Percentiles rank a stretch among this genome's conserved stretches.
phyloP scores from a whole-genome alignment of 2,329 filamentous ascomycete genomes.

The Tolypocladium ovalisporum region DNA sequence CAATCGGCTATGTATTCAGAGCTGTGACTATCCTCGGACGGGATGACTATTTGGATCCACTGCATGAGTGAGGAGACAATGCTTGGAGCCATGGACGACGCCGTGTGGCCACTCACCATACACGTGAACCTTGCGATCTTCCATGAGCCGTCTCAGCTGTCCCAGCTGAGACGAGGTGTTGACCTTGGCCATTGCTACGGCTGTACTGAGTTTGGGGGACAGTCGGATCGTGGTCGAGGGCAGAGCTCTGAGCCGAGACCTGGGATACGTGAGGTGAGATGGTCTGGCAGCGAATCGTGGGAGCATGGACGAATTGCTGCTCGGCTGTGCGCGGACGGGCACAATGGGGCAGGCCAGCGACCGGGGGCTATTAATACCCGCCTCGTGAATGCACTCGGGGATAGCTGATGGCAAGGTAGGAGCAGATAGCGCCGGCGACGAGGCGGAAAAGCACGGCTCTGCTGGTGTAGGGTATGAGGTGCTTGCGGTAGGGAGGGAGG shows the following conservation, averaged over 20 bases:
- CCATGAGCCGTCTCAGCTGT: constrained; percentile 76
- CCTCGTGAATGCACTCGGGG: background rate
- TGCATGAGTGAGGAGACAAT: background rate
- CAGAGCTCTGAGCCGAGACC: background rate
- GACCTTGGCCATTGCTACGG: constrained; percentile 33
- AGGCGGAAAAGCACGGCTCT: background rate
- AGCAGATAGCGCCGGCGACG: background rate
- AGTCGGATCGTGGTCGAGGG: background rate
- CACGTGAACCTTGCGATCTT: constrained; percentile 73
- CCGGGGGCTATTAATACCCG: background rate
- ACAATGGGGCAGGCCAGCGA: background rate
- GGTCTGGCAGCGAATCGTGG: background rate
- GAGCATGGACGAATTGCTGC: background rate
- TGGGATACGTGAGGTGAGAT: background rate
- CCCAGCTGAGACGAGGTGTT: constrained; percentile 68
- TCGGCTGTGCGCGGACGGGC: background rate
- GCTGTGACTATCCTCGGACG: constrained; percentile 93
- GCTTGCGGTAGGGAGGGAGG: background rate
- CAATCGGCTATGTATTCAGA: constrained; percentile 98
- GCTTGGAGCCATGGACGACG: background rate
- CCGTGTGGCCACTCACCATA: constrained; percentile 55
- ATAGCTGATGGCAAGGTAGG: background rate
- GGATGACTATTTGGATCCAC: constrained; percentile 56
- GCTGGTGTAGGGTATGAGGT: background rate
- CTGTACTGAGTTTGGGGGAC: background rate